Base-by-base conservation (phyloP, 345 rosid genomes). In the Hypericum androsaemum region DNA sequence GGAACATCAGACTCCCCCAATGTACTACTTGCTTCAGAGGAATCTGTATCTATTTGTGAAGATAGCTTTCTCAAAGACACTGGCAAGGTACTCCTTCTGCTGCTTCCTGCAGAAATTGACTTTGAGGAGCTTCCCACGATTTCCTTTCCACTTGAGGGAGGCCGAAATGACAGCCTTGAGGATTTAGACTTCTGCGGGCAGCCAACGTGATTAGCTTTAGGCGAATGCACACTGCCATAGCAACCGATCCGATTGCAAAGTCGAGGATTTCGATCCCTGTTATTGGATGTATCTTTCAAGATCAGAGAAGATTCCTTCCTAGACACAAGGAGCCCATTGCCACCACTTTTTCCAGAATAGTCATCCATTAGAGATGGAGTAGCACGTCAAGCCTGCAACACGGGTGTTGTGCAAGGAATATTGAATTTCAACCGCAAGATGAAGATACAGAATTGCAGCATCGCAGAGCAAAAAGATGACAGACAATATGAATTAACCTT, bases 51-150 rank as follows among this genome's bases (percentile, higher is more conserved):
- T 36, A 65, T 61, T 51, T 66, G 84, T 60, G 76, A 65, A 63
- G 79, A 37, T 0, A 41, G 58, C 37, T 77, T 78, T 57, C 75
- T 84, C 69, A 59, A 74, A 58, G 72, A 61, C 59, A 64, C 78
- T 61, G 56, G 53, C 12, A 74, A 72, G 49, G 70, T 61, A 53
- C 56, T 74, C 57, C 70, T 71, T 7, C 72, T 59, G 22, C 45
- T 80, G 62, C 15, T 63, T 50, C 55, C 61, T 35, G 71, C 58
- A 58, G 76, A 47, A 56, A 13, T 58, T 55, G 64, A 56, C 67
- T 74, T 80, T 44, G 88, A 85, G 64, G 96, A 83, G 50, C 84
- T 81, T 57, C 89, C 94, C 52, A 53, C 47, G 28, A 71, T 60
- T 73, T 88, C 88, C 67, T 85, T 84, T 17, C 88, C 92, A 47